Evolutionary conservation across 148 eudicot genomes (phyloP).

Genomic region (Camellia sinensis): DNA sequence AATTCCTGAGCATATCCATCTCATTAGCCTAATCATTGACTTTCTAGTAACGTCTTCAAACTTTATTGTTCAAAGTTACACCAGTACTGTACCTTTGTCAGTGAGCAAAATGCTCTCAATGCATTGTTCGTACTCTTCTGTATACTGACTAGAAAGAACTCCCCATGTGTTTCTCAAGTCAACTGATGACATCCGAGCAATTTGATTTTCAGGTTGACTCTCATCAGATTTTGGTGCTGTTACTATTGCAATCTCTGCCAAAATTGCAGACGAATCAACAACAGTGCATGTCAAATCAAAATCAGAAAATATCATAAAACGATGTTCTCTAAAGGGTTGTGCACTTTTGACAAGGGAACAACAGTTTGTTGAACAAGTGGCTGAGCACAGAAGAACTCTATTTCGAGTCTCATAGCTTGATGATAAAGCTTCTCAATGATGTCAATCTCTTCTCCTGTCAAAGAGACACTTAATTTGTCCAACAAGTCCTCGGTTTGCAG

Average conservation of each 20-base stretch:
- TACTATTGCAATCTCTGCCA: slow-evolving; percentile 84
- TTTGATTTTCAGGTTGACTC: slow-evolving; percentile 50
- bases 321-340: slow-evolving; percentile 37
- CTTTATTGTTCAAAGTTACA: neutral
- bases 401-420: slow-evolving; percentile 89
- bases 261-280: slow-evolving; percentile 87
- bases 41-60: neutral
- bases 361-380: slow-evolving; percentile 62
- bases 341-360: slow-evolving; percentile 61
- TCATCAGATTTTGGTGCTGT: slow-evolving; percentile 79
- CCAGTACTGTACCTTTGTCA: slow-evolving; percentile 45
- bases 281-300: slow-evolving; percentile 96
- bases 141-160: slow-evolving; percentile 68
- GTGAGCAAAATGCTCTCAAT: slow-evolving; percentile 54
- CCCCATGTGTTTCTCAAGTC: slow-evolving; percentile 78
- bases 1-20: neutral
- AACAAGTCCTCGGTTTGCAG: slow-evolving; percentile 76
- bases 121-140: slow-evolving; percentile 84
- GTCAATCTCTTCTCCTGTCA: slow-evolving; percentile 89
- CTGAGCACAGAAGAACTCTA: slow-evolving; percentile 79
- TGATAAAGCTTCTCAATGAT: slow-evolving; percentile 84
- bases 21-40: neutral
- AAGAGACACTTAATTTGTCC: slow-evolving; percentile 80
- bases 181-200: slow-evolving; percentile 58
- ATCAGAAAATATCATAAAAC: slow-evolving; percentile 68